phyloP scores from a whole-genome alignment of 805 yeast genomes.

The Yamadazyma sp. region DNA sequence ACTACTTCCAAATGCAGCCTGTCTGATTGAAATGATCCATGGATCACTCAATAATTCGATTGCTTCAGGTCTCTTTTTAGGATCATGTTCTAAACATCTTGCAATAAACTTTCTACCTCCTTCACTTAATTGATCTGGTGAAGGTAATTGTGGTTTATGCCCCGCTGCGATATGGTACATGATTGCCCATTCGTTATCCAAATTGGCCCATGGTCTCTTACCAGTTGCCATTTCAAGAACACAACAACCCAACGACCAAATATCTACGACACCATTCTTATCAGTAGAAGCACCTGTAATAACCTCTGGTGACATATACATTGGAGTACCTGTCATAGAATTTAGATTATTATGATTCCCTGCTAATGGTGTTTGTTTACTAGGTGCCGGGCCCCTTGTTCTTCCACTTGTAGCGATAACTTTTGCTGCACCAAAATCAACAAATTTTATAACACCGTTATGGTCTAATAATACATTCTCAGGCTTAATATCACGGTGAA shows the following conservation, averaged over 20 bases:
- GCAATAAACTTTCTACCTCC: conserved; percentile 70
- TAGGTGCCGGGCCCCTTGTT: conserved; percentile 26
- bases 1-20: conserved; percentile 56
- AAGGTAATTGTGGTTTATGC: conserved; percentile 82
- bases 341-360: conserved; percentile 30
- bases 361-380: conserved; percentile 11
- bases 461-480: conserved; percentile 88
- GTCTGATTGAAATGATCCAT: conserved; percentile 76
- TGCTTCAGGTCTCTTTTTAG: conserved; percentile 76
- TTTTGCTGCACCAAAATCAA: conserved; percentile 97
- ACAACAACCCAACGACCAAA: conserved; percentile 97
- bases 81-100: conserved; percentile 79
- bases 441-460: conserved; percentile 90
- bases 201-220: conserved; percentile 90
- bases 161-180: conserved; percentile 99
- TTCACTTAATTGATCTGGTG: conserved; percentile 69
- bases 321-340: conserved; percentile 88
- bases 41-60: conserved; percentile 83
- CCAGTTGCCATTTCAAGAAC: conserved; percentile 97
- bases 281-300: conserved; percentile 72
- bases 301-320: conserved; percentile 98
- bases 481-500: conserved; percentile 96
- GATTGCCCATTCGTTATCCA: conserved; percentile 97
- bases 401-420: conserved; percentile 66
- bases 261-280: conserved; percentile 68